These are phyloP conservation scores for Begonia masoniana DNA, from an alignment of 306 rosid species.

Conservation along the genomic window DNA sequence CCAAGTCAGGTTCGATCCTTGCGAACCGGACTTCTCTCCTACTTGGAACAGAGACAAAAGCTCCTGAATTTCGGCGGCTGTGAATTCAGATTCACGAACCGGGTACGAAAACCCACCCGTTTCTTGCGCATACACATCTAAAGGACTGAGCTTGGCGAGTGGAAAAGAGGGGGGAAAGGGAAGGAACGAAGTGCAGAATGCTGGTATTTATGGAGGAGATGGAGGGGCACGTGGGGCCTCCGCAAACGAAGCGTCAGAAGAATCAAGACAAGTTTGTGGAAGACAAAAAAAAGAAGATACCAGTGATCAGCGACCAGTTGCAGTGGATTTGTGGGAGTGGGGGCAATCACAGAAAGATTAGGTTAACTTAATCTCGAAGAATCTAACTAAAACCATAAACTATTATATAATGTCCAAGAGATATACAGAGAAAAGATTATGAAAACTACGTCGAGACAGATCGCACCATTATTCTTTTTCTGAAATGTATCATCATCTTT, in stretches of 20 bases:
- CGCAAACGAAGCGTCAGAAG: too few relatives aligned
- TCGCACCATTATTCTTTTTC: too few relatives aligned
- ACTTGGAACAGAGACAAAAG: constrained; percentile 4
- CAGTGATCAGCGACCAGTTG: too few relatives aligned
- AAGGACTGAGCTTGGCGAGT: neutral
- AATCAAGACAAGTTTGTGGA: too few relatives aligned
- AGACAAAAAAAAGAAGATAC: too few relatives aligned
- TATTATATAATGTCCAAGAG: too few relatives aligned
- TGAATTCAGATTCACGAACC: constrained; percentile 1
- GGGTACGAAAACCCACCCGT: neutral
- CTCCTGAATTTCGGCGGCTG: constrained; percentile 9
- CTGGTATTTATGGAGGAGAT: constrained; percentile 6
- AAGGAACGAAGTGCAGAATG: constrained; percentile 9
- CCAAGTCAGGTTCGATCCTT: too few relatives aligned
- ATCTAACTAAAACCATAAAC: neutral
- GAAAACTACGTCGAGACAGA: too few relatives aligned
- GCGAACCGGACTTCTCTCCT: neutral
- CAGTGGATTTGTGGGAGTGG: too few relatives aligned
- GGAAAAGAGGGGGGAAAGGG: constrained; percentile 6
- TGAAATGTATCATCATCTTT: too few relatives aligned
- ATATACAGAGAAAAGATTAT: too few relatives aligned
- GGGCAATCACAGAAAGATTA: constrained; percentile 1
- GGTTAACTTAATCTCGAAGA: constrained; percentile 12
- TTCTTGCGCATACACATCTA: constrained; percentile 5
- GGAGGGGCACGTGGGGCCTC: neutral